Evolutionary conservation across 768 basidiomycete genomes (phyloP), one percentile per base, ranked within the genome.

Genomic region (Dioszegia crocea): DNA sequence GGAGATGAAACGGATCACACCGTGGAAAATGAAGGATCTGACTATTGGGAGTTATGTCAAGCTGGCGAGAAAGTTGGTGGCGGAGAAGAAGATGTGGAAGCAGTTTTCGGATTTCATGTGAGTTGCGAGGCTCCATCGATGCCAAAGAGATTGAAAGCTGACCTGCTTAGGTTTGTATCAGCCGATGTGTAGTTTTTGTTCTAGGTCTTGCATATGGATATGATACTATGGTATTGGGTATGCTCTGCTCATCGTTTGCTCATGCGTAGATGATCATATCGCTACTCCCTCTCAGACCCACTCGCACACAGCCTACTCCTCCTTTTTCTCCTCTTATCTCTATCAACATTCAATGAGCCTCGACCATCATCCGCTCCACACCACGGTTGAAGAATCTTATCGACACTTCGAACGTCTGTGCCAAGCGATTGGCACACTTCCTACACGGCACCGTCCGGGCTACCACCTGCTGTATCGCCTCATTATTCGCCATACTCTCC

Each of bases 41-140:
- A 92, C 89, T 63, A 84, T 93, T 33, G 75, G 79, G 57, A 84
- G 84, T 54, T 93, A 88, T 85, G 76, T 88, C 50, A 79, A 78
- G 61, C 80, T 91, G 46, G 89, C 83, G 58, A 83, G 83, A 67
- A 77, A 80, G 70, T 70, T 93, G 62, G 71, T 74, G 4, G 61
- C 65, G 43, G 71, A 76, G 39, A 79, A 81, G 73, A 78, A 82
- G 66, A 77, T 89, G 71, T 84, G 86, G 75, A 80, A 80, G 71
- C 77, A 78, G 76, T 93, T 90, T 78, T 80, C 80, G 68, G 76
- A 80, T 75, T 85, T 84, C 77, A 91, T 94, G 90, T 90, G 66
- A 66, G 76, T 72, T 21, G 33, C 6, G 8, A 21, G 29, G 12
- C 24, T 17, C n/a, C n/a, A 10, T 16, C 8, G 9, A 27, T 6